Evolutionary conservation across 2,329 filamentous ascomycete species (phyloP), one percentile per base, ranked within the genome.

Genomic region (Alternaria sp.): DNA sequence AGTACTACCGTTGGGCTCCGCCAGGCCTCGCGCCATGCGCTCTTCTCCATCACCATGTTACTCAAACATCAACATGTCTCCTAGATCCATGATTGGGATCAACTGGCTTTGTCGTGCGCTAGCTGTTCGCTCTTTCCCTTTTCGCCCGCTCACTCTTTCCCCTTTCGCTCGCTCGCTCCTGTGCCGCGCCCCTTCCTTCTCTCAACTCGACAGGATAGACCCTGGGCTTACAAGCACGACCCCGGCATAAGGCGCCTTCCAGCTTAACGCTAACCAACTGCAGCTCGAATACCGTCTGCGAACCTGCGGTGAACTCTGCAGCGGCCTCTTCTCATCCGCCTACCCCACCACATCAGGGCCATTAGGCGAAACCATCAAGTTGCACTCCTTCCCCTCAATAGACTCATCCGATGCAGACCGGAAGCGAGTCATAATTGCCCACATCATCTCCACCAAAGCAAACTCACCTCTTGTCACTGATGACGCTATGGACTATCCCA

Each of bases 271-370:
- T 67, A 54, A 68, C 58, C 28, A 42, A 14, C 33, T 28, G 37
- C 71, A 94, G 91, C 87, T 95, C 71, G 80, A 85, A 56, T 96
- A 96, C 78, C 90, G 92, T 61, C 85, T 96, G 26, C 85, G 83
- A 26, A 84, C 82, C 71, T 93, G 90, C 74, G 88, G 90, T 37
- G 90, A 93, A 71, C 84, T 97, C 54, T 90, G 86, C 74, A 82
- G 93, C 51, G 93, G 93, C 28, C 79, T 97, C 54, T 97, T 94
- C 80, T 90, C 90, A 64, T 89, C 87, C 13, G 82, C 86, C 13
- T 84, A 90, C 73, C 65, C 79, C 77, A 85, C 84, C 60, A 74
- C 82, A 13, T 50, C 67, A 26, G 68, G 66, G 9, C 58, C 72
- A 8, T 51, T 74, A 79, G 81, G 83, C 40, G 72, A 82, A 70